These are phyloP conservation scores for Microsporum canis DNA, from an alignment of 2,329 filamentous ascomycete genomes.

Conservation along the genomic window DNA sequence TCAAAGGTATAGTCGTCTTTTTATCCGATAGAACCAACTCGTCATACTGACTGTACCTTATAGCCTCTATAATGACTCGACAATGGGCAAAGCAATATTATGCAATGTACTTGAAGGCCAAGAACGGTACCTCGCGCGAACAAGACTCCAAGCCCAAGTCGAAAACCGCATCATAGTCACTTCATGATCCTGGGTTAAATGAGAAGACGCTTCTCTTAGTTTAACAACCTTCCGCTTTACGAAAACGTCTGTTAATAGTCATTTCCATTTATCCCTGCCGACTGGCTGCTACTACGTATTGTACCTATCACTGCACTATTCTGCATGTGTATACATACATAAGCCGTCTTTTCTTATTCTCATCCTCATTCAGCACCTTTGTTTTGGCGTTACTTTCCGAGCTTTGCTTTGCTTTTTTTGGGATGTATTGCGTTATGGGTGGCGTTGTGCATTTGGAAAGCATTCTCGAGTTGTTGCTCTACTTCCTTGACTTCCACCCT, in stretches of 20 bases:
- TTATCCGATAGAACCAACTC: background rate
- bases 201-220: background rate
- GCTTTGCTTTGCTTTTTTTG: slow-evolving; percentile 2
- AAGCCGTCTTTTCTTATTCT: background rate
- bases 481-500: background rate
- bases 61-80: slow-evolving; percentile 82
- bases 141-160: slow-evolving; percentile 1
- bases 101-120: slow-evolving; percentile 24
- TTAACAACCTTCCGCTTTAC: background rate
- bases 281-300: background rate
- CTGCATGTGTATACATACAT: slow-evolving; percentile 4
- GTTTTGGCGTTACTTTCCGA: slow-evolving; percentile 7
- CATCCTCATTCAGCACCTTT: background rate
- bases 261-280: background rate
- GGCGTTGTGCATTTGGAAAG: slow-evolving; percentile 7
- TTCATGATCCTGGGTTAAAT: background rate
- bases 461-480: background rate
- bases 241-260: slow-evolving; percentile 1
- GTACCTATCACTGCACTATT: background rate
- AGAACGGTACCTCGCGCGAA: slow-evolving; percentile 1
- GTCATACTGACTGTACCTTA: slow-evolving; percentile 17
- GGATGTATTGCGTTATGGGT: slow-evolving; percentile 2
- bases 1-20: slow-evolving; percentile 59
- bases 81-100: slow-evolving; percentile 82
- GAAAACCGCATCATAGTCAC: background rate